A percentile compares a stretch with the other conserved stretches of the same genome.
Conservation (phyloP, 352 stramenopile species). For the Globisporangium nunn region DNA sequence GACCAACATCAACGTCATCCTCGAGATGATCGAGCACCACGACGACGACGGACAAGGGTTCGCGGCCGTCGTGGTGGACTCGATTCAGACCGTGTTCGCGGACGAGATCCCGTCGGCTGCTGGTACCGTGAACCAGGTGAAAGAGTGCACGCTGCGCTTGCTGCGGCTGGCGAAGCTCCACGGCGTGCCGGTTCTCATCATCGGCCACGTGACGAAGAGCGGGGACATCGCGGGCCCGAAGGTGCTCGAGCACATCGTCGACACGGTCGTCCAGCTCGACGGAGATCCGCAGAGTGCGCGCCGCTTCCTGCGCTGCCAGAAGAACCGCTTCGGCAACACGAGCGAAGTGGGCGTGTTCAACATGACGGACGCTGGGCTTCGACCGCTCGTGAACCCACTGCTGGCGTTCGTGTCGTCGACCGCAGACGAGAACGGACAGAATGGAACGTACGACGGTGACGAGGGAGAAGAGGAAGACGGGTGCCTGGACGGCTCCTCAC, state of each 20-base stretch:
- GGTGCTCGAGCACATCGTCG: conserved; percentile 88
- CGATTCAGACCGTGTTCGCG: conserved; percentile 95
- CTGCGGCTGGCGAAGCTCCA: conserved; percentile 91
- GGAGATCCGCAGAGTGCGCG: conserved; percentile 77
- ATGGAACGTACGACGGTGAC: conserved; percentile 17
- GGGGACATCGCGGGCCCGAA: conserved; percentile 94
- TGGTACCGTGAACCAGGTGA: conserved; percentile 90
- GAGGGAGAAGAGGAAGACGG: conserved; percentile 12
- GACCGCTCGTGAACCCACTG: conserved; percentile 71
- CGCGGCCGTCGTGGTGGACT: conserved; percentile 90
- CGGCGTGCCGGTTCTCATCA: conserved; percentile 89
- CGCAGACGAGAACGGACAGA: conserved; percentile 14
- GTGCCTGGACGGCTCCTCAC: conserved; percentile 65
- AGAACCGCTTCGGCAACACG: conserved; percentile 95
- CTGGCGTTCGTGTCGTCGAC: conserved; percentile 68
- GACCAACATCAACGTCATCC: conserved; percentile 75
- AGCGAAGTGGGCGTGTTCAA: conserved; percentile 95
- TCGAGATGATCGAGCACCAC: conserved; percentile 38
- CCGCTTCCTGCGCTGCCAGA: conserved; percentile 90
- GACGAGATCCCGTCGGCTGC: conserved; percentile 75
- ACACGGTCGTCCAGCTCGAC: conserved; percentile 95
- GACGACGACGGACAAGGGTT: conserved; percentile 22
- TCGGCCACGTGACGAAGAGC: conserved; percentile 97
- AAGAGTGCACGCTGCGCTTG: conserved; percentile 92
- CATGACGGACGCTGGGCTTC: conserved; percentile 86